Evolutionary conservation across 2,329 filamentous ascomycete genomes (phyloP).

Genomic region (Atkinsonella hypoxylon): DNA sequence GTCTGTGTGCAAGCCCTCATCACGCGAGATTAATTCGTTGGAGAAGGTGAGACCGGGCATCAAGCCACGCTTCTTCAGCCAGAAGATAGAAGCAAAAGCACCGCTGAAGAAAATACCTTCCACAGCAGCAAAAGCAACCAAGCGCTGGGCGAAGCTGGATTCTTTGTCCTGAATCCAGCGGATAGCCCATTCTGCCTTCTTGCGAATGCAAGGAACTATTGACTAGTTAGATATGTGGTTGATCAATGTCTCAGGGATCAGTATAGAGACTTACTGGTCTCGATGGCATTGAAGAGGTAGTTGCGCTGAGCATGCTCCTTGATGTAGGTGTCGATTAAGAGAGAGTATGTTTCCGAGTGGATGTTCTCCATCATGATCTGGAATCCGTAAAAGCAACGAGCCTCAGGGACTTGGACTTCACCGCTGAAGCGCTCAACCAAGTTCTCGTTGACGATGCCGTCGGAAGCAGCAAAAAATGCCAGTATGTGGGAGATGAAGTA

Average conservation of each 20-base stretch:
- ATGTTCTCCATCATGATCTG: slow-evolving; percentile 99
- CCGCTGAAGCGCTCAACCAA: slow-evolving; percentile 93
- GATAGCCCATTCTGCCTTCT: slow-evolving; percentile 97
- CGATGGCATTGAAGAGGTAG: slow-evolving; percentile 96
- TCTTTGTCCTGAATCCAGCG: slow-evolving; percentile 88
- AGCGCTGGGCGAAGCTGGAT: slow-evolving; percentile 88
- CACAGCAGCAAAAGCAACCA: slow-evolving; percentile 93
- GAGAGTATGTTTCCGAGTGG: slow-evolving; percentile 98
- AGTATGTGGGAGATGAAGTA: slow-evolving; percentile 98
- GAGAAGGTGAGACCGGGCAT: slow-evolving; percentile 99
- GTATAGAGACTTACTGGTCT: slow-evolving; percentile 64
- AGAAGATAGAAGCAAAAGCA: slow-evolving; percentile 98
- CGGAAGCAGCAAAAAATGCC: slow-evolving; percentile 96
- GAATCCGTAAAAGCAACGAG: slow-evolving; percentile 99
- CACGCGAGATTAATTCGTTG: slow-evolving; percentile 98
- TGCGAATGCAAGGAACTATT: slow-evolving; percentile 84
- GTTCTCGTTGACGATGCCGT: slow-evolving; percentile 99
- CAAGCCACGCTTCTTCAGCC: slow-evolving; percentile 99
- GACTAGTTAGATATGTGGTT: slow-evolving; percentile 6
- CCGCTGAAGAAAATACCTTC: slow-evolving; percentile 99
- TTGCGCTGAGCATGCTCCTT: slow-evolving; percentile 90
- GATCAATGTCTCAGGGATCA: slow-evolving; percentile 4
- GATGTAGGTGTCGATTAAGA: slow-evolving; percentile 98
- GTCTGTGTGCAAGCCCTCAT: slow-evolving; percentile 98
- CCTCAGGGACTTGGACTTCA: slow-evolving; percentile 95